phyloP scores from a whole-genome alignment of 306 rosid species.

The Leucaena leucocephala region DNA sequence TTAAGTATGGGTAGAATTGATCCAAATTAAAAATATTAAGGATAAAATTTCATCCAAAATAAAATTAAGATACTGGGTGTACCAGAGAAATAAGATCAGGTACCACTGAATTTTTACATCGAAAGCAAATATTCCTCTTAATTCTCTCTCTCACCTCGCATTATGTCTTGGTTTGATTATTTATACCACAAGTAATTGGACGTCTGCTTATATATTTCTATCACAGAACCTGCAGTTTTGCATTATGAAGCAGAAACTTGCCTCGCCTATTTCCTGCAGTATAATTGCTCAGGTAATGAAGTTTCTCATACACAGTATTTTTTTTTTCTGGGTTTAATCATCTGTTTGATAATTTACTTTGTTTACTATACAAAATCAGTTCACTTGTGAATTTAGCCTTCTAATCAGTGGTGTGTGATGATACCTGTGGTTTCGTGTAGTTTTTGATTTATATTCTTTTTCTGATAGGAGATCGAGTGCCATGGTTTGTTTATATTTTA shows the following conservation, averaged over 20 bases:
- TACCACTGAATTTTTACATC: not conserved
- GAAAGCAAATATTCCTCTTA: not conserved
- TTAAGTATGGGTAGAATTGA: too few species aligned
- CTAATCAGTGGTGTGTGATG: not conserved
- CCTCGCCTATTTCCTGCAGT: slow-evolving; percentile 26
- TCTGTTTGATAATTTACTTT: not conserved
- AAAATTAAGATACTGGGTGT: too few species aligned
- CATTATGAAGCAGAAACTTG: slow-evolving; percentile 33
- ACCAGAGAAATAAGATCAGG: too few species aligned
- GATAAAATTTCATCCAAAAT: too few species aligned
- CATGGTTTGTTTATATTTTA: not conserved
- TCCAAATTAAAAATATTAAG: too few species aligned
- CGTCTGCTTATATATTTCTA: slow-evolving; percentile 2
- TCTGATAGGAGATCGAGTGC: not conserved
- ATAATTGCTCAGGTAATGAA: slow-evolving; percentile 45
- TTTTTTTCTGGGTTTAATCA: not conserved
- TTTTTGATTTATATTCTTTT: not conserved
- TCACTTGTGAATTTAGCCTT: not conserved
- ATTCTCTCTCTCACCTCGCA: not conserved
- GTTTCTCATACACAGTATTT: not conserved
- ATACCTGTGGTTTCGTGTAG: not conserved
- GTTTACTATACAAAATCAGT: too few species aligned
- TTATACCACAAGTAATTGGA: not conserved
- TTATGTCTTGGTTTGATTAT: slow-evolving; percentile 27
- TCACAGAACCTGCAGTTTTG: slow-evolving; percentile 30